phyloP scores from a whole-genome alignment of 2,329 filamentous ascomycete genomes.

The Nemania serpens region DNA sequence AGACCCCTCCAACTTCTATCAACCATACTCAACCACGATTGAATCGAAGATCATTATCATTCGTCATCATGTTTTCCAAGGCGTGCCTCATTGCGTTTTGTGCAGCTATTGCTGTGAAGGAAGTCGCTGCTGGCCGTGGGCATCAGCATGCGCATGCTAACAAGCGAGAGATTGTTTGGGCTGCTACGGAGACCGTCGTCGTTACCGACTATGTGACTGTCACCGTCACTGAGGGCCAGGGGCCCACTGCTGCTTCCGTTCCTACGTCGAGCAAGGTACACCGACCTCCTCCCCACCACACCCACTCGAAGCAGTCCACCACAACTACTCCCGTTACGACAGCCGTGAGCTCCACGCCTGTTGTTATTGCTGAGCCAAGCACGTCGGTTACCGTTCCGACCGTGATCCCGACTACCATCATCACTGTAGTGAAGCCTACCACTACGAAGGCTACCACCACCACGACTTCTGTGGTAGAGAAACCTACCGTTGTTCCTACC shows the following conservation, averaged over 20 bases:
- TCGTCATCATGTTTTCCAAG: constrained; percentile 40
- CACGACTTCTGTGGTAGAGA: constrained; percentile 9
- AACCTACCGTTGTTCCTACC: constrained; percentile 3
- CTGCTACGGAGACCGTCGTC: constrained; percentile 39
- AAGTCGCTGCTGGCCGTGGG: constrained; percentile 33
- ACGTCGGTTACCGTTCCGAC: constrained; percentile 17
- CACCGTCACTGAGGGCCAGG: constrained; percentile 35
- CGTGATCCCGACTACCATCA: constrained; percentile 34
- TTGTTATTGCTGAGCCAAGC: constrained; percentile 18
- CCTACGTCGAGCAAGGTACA: constrained; percentile 13
- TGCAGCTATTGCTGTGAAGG: constrained; percentile 38
- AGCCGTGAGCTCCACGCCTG: constrained; percentile 10
- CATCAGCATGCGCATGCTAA: constrained; percentile 39
- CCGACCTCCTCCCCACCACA: constrained; percentile 20
- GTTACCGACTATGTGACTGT: constrained; percentile 39
- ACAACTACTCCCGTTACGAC: neutral
- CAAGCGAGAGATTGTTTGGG: constrained; percentile 38
- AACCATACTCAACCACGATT: constrained; percentile 3
- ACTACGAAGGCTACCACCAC: constrained; percentile 7
- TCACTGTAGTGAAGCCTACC: constrained; percentile 32
- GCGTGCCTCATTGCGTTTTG: constrained; percentile 39
- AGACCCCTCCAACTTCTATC: neutral
- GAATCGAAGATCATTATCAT: neutral
- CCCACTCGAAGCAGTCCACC: constrained; percentile 18
- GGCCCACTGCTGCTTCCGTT: constrained; percentile 18